Conservation (phyloP, 805 yeast genomes). For the Sporopachydermia lactativora region DNA sequence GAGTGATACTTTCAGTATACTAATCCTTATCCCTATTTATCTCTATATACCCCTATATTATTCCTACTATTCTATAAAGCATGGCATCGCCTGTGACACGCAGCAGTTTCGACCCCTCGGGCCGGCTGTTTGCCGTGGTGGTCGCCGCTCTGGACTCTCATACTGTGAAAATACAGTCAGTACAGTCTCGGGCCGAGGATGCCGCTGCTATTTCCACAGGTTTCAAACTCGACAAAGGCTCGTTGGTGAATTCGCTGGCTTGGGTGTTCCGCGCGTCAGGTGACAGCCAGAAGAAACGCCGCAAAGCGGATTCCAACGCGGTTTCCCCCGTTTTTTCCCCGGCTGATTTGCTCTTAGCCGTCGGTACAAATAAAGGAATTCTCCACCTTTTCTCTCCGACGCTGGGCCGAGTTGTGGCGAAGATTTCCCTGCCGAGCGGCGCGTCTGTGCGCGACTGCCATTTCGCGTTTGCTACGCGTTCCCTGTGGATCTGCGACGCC, state of each 20-base stretch:
- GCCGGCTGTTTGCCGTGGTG: constrained; percentile 50
- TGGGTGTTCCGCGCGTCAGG: constrained; percentile 31
- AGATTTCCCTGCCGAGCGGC: constrained; percentile 31
- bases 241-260: constrained; percentile 31
- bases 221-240: constrained; percentile 37
- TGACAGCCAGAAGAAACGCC: constrained; percentile 6
- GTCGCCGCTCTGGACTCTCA: constrained; percentile 59
- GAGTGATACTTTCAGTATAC: too few relatives aligned
- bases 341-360: constrained; percentile 36
- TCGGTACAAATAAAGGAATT: constrained; percentile 55
- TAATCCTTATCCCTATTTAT: too few relatives aligned
- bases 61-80: too few relatives aligned
- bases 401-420: constrained; percentile 40
- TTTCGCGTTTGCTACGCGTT: constrained; percentile 25
- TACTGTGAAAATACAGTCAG: constrained; percentile 47
- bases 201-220: constrained; percentile 27
- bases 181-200: constrained; percentile 26
- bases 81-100: constrained; percentile 14
- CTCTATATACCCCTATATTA: too few relatives aligned
- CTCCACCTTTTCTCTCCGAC: constrained; percentile 55
- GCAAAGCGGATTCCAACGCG: background rate
- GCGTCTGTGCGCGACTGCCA: constrained; percentile 37
- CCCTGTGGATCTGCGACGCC: constrained; percentile 47
- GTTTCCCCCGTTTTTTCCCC: too few relatives aligned
- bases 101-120: constrained; percentile 46